Percentiles rank a stretch among this genome's conserved stretches.
These are phyloP conservation scores for Hemileia vastatrix DNA, from an alignment of 1,284 basidiomycete genomes.

Conservation along the genomic window DNA sequence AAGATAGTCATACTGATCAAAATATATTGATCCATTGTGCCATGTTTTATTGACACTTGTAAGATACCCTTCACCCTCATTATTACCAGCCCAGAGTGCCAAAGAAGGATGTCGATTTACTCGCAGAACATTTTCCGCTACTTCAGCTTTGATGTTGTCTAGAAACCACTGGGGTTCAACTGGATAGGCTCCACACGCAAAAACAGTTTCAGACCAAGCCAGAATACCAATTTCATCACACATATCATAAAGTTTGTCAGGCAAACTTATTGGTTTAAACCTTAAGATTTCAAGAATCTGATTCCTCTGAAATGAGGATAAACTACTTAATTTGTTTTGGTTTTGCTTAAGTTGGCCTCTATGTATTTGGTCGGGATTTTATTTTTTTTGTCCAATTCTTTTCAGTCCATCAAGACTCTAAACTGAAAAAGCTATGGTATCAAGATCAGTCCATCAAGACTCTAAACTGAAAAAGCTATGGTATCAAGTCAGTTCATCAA, in stretches of 20 bases:
- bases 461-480: too few relatives aligned
- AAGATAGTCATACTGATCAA: conserved; percentile 49
- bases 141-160: conserved; percentile 52
- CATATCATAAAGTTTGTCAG: conserved; percentile 52
- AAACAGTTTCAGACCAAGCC: conserved; percentile 58
- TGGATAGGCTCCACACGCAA: conserved; percentile 55
- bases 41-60: conserved; percentile 46
- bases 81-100: conserved; percentile 56
- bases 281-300: too few relatives aligned
- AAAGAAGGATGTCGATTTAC: conserved; percentile 55
- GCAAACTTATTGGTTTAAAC: too few relatives aligned
- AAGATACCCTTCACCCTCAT: conserved; percentile 56
- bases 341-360: too few relatives aligned
- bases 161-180: conserved; percentile 53
- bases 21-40: conserved; percentile 49
- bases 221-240: conserved; percentile 58
- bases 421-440: too few relatives aligned
- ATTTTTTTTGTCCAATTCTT: too few relatives aligned
- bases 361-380: too few relatives aligned
- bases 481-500: too few relatives aligned
- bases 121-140: conserved; percentile 53
- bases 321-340: too few relatives aligned
- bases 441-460: too few relatives aligned
- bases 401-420: too few relatives aligned
- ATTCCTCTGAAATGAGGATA: too few relatives aligned